Evolutionary conservation across 1,284 basidiomycete species (phyloP).

Genomic region (Omphalotus olearius): DNA sequence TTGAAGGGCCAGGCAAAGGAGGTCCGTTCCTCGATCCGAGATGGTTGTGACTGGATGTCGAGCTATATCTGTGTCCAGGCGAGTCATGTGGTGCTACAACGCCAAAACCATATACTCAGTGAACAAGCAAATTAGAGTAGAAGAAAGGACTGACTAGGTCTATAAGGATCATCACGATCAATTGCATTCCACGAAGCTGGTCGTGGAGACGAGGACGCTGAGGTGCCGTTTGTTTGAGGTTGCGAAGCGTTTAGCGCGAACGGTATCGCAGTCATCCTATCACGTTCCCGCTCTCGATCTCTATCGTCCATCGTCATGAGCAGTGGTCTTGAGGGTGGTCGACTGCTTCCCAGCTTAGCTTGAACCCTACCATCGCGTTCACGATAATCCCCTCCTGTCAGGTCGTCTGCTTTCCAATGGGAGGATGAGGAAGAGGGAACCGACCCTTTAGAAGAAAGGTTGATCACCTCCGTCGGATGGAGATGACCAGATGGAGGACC

Average conservation of each 20-base stretch:
- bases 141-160: constrained; percentile 3
- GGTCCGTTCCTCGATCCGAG: neutral
- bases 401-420: constrained; percentile 13
- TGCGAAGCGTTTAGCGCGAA: constrained; percentile 12
- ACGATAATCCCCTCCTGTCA: neutral
- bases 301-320: neutral
- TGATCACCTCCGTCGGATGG: constrained; percentile 14
- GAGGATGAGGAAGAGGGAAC: neutral
- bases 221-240: neutral
- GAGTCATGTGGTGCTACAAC: constrained; percentile 3
- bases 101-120: neutral
- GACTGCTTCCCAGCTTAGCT: neutral
- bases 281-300: constrained; percentile 10
- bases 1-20: neutral
- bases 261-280: constrained; percentile 10
- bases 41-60: neutral
- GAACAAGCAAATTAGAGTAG: neutral
- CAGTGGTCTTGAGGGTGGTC: constrained; percentile 2
- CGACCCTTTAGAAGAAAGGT: constrained; percentile 9
- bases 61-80: constrained; percentile 5
- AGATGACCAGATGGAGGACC: constrained; percentile 4
- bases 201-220: constrained; percentile 4
- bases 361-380: neutral
- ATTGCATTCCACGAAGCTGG: constrained; percentile 10
- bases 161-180: constrained; percentile 10